Evolutionary conservation across 352 stramenopile genomes (phyloP).

Genomic region (Phytophthora tubulina): DNA sequence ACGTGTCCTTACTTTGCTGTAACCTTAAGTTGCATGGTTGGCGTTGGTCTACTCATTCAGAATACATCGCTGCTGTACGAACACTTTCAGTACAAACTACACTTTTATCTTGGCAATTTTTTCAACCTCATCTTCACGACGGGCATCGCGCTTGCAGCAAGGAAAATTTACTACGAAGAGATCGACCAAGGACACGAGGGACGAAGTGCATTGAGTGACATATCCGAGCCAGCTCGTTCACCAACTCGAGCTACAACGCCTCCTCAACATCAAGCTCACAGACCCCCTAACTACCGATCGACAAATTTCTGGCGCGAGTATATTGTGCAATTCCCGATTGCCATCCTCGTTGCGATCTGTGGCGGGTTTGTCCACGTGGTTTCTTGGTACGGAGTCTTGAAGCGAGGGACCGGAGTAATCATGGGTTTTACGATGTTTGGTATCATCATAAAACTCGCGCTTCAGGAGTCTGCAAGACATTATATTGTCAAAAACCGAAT

Average conservation of each 20-base stretch:
- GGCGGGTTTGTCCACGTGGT: conserved; percentile 42
- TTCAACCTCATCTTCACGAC: conserved; percentile 27
- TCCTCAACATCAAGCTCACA: not conserved
- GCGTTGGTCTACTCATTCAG: conserved; percentile 25
- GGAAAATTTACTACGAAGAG: conserved; percentile 31
- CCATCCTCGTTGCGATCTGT: conserved; percentile 6
- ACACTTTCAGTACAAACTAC: conserved; percentile 30
- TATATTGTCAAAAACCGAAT: conserved; percentile 39
- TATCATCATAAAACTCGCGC: conserved; percentile 37
- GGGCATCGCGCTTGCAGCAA: conserved; percentile 6
- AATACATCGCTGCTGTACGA: conserved; percentile 26
- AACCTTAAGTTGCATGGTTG: conserved; percentile 11
- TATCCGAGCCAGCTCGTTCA: not conserved
- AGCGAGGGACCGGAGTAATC: conserved; percentile 20
- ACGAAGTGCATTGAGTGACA: not conserved
- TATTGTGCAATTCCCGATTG: not conserved
- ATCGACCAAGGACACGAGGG: conserved; percentile 18
- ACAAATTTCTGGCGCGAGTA: conserved; percentile 19
- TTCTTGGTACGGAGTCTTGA: conserved; percentile 16
- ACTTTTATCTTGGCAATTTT: conserved; percentile 43
- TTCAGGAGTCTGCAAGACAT: conserved; percentile 43
- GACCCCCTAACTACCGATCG: conserved; percentile 7
- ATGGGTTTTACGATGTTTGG: conserved; percentile 35
- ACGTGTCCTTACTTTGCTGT: conserved; percentile 12
- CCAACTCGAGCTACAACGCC: not conserved